Evolutionary conservation across 176 grass and related monocot species (phyloP), one percentile per base, ranked within the genome.

Genomic region (Hsuehochloa calcarea): DNA sequence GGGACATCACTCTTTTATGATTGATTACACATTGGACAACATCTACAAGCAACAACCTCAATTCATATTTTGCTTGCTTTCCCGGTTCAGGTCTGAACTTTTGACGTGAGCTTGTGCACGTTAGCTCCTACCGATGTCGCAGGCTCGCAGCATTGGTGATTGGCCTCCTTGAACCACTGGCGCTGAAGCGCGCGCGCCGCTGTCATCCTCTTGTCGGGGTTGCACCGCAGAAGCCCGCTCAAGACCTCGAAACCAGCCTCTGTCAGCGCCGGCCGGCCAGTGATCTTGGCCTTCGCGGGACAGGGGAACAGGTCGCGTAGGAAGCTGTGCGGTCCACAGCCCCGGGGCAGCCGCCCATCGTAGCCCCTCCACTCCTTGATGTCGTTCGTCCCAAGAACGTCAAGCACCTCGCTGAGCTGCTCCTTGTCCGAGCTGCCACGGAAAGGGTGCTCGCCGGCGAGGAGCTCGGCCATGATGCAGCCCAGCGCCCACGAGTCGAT

Each of bases 381-480:
- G 69, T 71, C 69, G 6, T 27, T 6, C 1, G 11, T 10, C 12
- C 69, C 69, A 16, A 71, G 41, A 26, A 47, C 69, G 26, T 38
- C 22, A 9, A 80, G 40, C 52, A 85, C 72, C 68, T 85, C 65
- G 64, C 74, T 20, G 64, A 89, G 76, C n/a, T 89, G 82, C 69
- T 89, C 82, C 74, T 25, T 23, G 59, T 40, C 65, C 44, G 82
- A 45, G 27, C 50, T 46, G 12, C 75, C 82, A 2, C 44, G 43
- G 71, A 89, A 80, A 1, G 71, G 59, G 8, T 20, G 45, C 19
- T 66, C 35, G 10, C 84, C 63, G 52, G 54, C 37, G 15, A 80
- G 68, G 52, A 88, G 80, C 85, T 69, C 79, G 6, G 85, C 79
- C 85, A 88, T 88, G 14, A 88, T 88, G 56, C 85, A 88, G 16